Percentiles rank a stretch among this genome's conserved stretches.
Conservation (phyloP, 345 rosid genomes). For the Eucalyptus coolabah region DNA sequence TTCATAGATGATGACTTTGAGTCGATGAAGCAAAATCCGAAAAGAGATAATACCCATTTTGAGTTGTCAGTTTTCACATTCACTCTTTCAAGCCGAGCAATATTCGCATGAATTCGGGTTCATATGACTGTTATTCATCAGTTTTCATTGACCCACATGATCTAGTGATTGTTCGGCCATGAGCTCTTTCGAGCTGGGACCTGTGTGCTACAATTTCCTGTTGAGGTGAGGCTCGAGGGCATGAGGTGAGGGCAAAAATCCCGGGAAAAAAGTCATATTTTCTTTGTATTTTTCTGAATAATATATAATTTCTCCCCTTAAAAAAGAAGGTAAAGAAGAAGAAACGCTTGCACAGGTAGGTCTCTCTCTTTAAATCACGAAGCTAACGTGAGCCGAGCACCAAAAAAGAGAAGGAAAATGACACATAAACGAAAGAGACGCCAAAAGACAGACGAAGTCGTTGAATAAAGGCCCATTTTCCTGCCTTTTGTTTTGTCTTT, state of each 20-base stretch:
- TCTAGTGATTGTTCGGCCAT: background rate
- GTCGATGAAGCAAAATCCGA: background rate
- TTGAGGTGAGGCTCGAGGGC: background rate
- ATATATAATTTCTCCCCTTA: background rate
- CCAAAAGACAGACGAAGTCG: background rate
- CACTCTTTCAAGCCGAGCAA: background rate
- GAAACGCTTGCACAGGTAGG: background rate
- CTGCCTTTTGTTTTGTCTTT: background rate
- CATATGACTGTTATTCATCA: background rate
- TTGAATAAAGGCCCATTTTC: background rate
- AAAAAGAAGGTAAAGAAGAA: background rate
- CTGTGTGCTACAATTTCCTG: background rate
- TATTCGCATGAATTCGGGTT: background rate
- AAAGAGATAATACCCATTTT: background rate
- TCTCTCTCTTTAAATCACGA: conserved; percentile 22
- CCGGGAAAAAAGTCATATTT: background rate
- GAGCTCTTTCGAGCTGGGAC: background rate
- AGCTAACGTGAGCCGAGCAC: conserved; percentile 35
- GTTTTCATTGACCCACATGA: background rate
- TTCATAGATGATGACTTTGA: background rate
- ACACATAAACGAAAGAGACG: background rate
- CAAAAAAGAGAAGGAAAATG: background rate
- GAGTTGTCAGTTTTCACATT: background rate
- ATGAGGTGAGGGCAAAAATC: background rate
- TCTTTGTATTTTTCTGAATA: background rate